Conservation (phyloP, 2,329 filamentous ascomycete genomes). For the Penicillium concentricum region DNA sequence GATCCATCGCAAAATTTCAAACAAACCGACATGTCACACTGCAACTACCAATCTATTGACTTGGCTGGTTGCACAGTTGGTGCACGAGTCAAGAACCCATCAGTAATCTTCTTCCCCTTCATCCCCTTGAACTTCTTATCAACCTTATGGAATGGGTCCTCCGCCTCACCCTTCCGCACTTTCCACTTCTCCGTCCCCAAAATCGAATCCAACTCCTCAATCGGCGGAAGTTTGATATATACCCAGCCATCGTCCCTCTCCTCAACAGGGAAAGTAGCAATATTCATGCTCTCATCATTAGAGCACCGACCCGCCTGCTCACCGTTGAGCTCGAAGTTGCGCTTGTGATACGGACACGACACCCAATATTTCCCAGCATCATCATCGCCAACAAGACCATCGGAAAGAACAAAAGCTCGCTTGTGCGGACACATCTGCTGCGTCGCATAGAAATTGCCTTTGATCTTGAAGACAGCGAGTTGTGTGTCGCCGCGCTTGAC, state of each 20-base stretch:
- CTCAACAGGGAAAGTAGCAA: conserved; percentile 78
- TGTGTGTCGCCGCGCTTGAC: conserved; percentile 88
- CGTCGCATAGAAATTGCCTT: conserved; percentile 76
- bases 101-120: conserved; percentile 52
- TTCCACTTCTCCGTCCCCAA: conserved; percentile 78
- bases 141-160: conserved; percentile 55
- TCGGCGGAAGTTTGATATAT: conserved; percentile 75
- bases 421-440: conserved; percentile 97
- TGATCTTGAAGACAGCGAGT: conserved; percentile 80
- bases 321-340: conserved; percentile 76
- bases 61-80: conserved; percentile 21
- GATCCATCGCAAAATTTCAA: not conserved
- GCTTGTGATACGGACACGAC: conserved; percentile 84
- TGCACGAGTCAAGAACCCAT: conserved; percentile 13
- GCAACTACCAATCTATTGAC: conserved; percentile 36
- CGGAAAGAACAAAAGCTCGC: conserved; percentile 82
- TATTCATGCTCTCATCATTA: conserved; percentile 72
- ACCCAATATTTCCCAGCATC: conserved; percentile 70
- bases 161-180: conserved; percentile 68
- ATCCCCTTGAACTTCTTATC: conserved; percentile 57
- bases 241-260: conserved; percentile 73
- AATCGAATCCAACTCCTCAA: conserved; percentile 75
- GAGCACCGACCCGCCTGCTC: conserved; percentile 67
- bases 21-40: not conserved
- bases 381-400: conserved; percentile 72